Percentiles rank a stretch among this genome's conserved stretches.
phyloP scores from a whole-genome alignment of 2,329 filamentous ascomycete genomes.

The Aotearoamyces nothofagi region DNA sequence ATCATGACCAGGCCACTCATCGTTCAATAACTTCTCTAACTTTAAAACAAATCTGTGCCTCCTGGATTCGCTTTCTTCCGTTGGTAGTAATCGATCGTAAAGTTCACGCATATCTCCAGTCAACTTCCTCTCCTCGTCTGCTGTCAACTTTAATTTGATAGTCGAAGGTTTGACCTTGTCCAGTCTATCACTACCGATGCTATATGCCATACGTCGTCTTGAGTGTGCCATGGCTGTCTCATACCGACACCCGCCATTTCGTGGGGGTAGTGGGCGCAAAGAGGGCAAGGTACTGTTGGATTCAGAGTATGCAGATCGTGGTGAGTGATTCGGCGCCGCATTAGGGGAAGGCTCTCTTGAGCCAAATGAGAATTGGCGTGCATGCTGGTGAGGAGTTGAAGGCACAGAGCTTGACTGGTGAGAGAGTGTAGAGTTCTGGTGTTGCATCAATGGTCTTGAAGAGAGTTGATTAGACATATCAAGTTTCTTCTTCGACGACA shows the following conservation, averaged over 20 bases:
- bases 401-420: slow-evolving; percentile 81
- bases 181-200: slow-evolving; percentile 65
- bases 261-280: slow-evolving; percentile 45
- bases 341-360: slow-evolving; percentile 73
- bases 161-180: slow-evolving; percentile 57
- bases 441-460: slow-evolving; percentile 21
- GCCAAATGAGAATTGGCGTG: slow-evolving; percentile 66
- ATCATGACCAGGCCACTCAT: slow-evolving; percentile 80
- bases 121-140: slow-evolving; percentile 60
- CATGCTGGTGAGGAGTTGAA: slow-evolving; percentile 81
- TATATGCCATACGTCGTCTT: slow-evolving; percentile 82
- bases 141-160: slow-evolving; percentile 53
- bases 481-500: slow-evolving; percentile 19
- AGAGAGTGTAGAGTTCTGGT: slow-evolving; percentile 30
- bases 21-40: slow-evolving; percentile 73
- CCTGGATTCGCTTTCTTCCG: slow-evolving; percentile 60
- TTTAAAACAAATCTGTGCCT: slow-evolving; percentile 69
- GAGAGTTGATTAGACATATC: slow-evolving; percentile 15
- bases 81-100: slow-evolving; percentile 75
- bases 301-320: slow-evolving; percentile 81
- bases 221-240: slow-evolving; percentile 75
- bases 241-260: slow-evolving; percentile 59
- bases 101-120: slow-evolving; percentile 73
- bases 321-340: slow-evolving; percentile 64
- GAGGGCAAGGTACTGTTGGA: slow-evolving; percentile 61